Conservation (phyloP, 352 stramenopile genomes). For the Pythium aphanidermatum region DNA sequence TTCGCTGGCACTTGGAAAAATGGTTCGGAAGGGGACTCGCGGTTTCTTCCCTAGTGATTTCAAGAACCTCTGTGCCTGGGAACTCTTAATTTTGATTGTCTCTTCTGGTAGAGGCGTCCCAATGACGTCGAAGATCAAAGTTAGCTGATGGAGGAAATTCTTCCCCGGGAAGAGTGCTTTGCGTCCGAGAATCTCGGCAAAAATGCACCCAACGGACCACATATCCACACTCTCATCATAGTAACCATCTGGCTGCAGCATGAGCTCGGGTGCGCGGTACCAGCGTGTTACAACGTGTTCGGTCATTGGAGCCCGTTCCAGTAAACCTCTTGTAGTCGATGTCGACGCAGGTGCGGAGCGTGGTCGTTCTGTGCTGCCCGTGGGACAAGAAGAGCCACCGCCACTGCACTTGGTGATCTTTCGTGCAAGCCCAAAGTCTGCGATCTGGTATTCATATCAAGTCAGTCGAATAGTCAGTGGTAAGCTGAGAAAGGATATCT, state of each 20-base stretch:
- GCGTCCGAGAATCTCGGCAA: slow-evolving; percentile 67
- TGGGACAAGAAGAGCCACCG: neutral
- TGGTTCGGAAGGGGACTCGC: slow-evolving; percentile 36
- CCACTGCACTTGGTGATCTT: slow-evolving; percentile 34
- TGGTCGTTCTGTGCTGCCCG: slow-evolving; percentile 25
- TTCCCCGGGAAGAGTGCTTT: slow-evolving; percentile 74
- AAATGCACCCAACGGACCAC: slow-evolving; percentile 87
- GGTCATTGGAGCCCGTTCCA: slow-evolving; percentile 52
- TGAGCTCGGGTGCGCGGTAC: slow-evolving; percentile 89
- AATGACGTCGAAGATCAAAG: slow-evolving; percentile 74
- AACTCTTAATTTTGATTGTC: slow-evolving; percentile 54
- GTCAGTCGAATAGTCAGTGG: neutral
- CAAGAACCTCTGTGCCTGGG: slow-evolving; percentile 66
- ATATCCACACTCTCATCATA: slow-evolving; percentile 89
- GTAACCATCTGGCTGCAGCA: slow-evolving; percentile 84
- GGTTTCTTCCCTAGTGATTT: slow-evolving; percentile 53
- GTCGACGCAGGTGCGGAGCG: slow-evolving; percentile 37
- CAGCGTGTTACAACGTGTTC: slow-evolving; percentile 87
- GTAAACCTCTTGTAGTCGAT: slow-evolving; percentile 3
- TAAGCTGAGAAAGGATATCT: neutral
- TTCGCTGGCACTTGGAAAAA: slow-evolving; percentile 50
- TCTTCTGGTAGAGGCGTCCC: slow-evolving; percentile 43
- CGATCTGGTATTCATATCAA: slow-evolving; percentile 39
- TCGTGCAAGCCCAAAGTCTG: slow-evolving; percentile 67
- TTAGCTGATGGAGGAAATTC: slow-evolving; percentile 78